Evolutionary conservation across 1,139 yeast species (phyloP), one percentile per base, ranked within the genome.

Genomic region (Nakaseomyces kungkrabaensis): DNA sequence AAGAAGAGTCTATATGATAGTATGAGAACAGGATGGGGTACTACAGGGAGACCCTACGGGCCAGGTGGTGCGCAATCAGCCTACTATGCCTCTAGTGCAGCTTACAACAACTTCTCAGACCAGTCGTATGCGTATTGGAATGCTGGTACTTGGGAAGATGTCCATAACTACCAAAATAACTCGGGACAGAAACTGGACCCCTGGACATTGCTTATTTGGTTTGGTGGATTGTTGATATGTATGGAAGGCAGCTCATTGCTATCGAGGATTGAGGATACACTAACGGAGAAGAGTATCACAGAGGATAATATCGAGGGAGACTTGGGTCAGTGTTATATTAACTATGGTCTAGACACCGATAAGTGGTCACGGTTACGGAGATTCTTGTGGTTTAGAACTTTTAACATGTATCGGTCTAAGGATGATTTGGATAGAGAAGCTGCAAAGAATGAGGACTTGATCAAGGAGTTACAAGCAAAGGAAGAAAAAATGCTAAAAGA

Each of bases 61-160:
- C 45, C 48, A 7, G 37, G 25, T 11, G 22, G 26, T 11, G 45
- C 32, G 6, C 57, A 61, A 13, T 66, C 68, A 33, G 52, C 44
- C 33, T 53, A 52, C 40, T 49, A 55, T 48, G 52, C 61, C 11
- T 52, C 52, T 10, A 56, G 62, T 6, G 54, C 65, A 36, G 60
- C 66, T 43, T 59, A 60, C 45, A 53, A 59, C 32, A 41, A 41
- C 11, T 41, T 41, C 25, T 45, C 48, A 13, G 72, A 66, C 56
- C 46, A 48, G 17, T 48, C 54, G 27, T 52, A 57, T 52, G 53
- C 68, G 40, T 81, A 80, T 59, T 78, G 84, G 82, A 76, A 69
- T 50, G 85, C 88, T 0, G 84, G 84, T 0, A 80, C 81, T 0
- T 84, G 90, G 90, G 86, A 82, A 54, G 90, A 84, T 58, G 74